Evolutionary conservation across 2,329 filamentous ascomycete genomes (phyloP), one percentile per base, ranked within the genome.

Genomic region (Venturia asperata): DNA sequence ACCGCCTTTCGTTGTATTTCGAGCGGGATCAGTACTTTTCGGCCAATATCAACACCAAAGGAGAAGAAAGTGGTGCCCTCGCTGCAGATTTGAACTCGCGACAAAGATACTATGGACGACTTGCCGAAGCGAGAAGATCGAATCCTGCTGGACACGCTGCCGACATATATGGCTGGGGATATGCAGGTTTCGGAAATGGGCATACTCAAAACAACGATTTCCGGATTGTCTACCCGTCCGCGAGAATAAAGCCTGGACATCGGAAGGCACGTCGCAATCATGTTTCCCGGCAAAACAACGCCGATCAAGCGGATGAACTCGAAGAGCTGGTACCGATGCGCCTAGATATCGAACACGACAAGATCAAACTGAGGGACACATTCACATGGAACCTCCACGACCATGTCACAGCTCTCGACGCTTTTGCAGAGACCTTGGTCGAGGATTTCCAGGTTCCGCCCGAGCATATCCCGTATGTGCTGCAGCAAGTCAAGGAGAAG

Each of bases 341-440:
- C 61, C 79, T 99, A 64, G 94, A 99, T 71, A 90, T 97, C 62
- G 94, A 99, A 72, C 90, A 90, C 83, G 93, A 97, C 70, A 96
- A 96, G 79, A 85, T 97, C 71, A 94, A 94, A 77, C 82, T 99
- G 67, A 89, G 94, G 74, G 94, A 99, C 76, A 97, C 94, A 0
- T 97, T 99, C 70, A 97, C 94, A 3, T 99, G 93, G 92, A 99
- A 99, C 75, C 82, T 97, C 43, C 91, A 97, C 77, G 94, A 99
- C 74, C 88, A 92, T 66, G 83, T 94, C 15, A 85, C 95, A 3
- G 83, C 85, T 27, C 85, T 88, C 24, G 89, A 96, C 66, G 76
- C 94, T 13, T 97, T 97, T 74, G 90, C 92, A 0, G 86, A 91
- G 66, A 92, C 94, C 74, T 81, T 99, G 24, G 85, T 97, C 6